Percentiles rank a stretch among this genome's conserved stretches.
Conservation (phyloP, 805 yeast species). For the Maudiozyma serrabonitensis region DNA sequence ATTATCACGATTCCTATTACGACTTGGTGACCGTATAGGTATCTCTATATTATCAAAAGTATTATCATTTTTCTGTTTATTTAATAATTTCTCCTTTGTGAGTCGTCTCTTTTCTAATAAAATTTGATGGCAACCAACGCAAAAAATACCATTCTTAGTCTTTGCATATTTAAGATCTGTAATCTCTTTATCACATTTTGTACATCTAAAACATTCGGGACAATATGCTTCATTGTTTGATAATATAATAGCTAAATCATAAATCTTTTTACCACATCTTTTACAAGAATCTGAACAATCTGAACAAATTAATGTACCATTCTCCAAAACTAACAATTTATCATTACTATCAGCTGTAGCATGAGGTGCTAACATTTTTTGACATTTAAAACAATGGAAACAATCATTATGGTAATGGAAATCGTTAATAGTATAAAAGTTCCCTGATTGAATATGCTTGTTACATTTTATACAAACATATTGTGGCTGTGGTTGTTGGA, state of each 20-base stretch:
- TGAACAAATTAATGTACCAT: slow-evolving; percentile 58
- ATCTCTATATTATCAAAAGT: neutral
- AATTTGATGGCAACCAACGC: slow-evolving; percentile 86
- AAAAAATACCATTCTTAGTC: slow-evolving; percentile 84
- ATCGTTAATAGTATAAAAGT: slow-evolving; percentile 1
- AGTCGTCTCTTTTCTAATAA: slow-evolving; percentile 64
- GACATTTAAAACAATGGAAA: slow-evolving; percentile 80
- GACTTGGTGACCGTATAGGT: neutral
- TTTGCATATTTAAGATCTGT: slow-evolving; percentile 87
- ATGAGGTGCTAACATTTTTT: slow-evolving; percentile 53
- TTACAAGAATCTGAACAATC: slow-evolving; percentile 84
- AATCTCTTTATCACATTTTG: slow-evolving; percentile 75
- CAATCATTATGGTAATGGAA: slow-evolving; percentile 86
- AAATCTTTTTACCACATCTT: slow-evolving; percentile 77
- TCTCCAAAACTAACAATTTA: slow-evolving; percentile 2
- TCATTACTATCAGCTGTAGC: neutral
- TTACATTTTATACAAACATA: slow-evolving; percentile 4
- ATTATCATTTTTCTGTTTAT: slow-evolving; percentile 6
- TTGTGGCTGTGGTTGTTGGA: neutral
- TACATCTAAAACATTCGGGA: slow-evolving; percentile 79
- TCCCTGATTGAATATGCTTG: neutral
- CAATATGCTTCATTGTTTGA: slow-evolving; percentile 93
- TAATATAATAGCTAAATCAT: slow-evolving; percentile 69
- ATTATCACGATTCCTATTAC: neutral
- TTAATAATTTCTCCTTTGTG: slow-evolving; percentile 12